Evolutionary conservation across 2,329 filamentous ascomycete genomes (phyloP).

Genomic region (Colletotrichum cuscutae): DNA sequence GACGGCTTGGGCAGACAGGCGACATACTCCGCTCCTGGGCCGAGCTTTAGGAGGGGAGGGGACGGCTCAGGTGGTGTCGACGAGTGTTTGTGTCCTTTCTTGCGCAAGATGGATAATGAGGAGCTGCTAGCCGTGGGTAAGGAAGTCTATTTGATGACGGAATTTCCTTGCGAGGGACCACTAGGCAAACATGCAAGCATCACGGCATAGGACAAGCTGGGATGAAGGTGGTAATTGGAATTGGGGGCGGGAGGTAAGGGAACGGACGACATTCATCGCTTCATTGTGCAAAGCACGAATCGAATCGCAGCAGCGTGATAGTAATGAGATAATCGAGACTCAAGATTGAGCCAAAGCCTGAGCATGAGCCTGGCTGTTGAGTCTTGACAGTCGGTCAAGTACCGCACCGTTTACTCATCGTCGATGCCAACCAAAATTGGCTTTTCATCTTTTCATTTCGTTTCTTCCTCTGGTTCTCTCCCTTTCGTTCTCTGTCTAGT

Average conservation of each 20-base stretch:
- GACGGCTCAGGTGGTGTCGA: not conserved
- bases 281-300: not conserved
- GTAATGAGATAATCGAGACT: not conserved
- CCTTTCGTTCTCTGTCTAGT: not conserved
- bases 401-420: not conserved
- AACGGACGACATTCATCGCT: not conserved
- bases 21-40: constrained; percentile 7
- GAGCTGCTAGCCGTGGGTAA: not conserved
- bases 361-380: not conserved
- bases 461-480: not conserved
- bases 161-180: constrained; percentile 3
- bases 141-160: constrained; percentile 30
- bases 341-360: no score
- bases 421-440: not conserved
- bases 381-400: not conserved
- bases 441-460: not conserved
- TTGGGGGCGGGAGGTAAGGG: constrained; percentile 4
- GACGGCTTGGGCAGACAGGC: constrained; percentile 17
- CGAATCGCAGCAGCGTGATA: not conserved
- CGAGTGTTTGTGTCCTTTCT: not conserved
- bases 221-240: not conserved
- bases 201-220: constrained; percentile 2
- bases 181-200: not conserved
- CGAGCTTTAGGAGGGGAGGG: not conserved
- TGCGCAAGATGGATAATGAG: not conserved